These are phyloP conservation scores for Calonectria pseudoreteaudii DNA, from an alignment of 2,329 filamentous ascomycete species.

Conservation along the genomic window DNA sequence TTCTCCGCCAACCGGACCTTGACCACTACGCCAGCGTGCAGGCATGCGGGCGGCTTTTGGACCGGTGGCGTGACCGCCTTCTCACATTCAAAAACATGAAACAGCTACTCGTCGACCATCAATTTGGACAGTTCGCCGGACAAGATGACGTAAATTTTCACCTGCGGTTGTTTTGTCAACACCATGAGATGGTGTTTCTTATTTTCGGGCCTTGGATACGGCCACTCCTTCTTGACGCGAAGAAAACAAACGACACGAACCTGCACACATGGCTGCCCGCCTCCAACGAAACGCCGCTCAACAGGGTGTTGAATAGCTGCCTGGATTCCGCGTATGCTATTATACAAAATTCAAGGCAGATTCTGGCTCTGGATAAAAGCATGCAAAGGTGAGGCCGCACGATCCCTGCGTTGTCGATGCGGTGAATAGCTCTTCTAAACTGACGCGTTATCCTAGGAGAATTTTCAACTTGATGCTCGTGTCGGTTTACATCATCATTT, in stretches of 20 bases:
- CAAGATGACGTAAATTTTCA: neutral
- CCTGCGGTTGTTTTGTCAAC: neutral
- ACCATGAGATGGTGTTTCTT: neutral
- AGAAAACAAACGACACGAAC: too few species aligned
- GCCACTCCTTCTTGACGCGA: neutral
- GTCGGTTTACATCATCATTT: neutral
- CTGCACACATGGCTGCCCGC: neutral
- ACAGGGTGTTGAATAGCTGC: neutral
- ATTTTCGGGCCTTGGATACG: neutral
- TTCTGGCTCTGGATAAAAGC: neutral
- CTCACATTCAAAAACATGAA: neutral
- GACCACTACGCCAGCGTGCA: neutral
- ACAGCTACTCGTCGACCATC: neutral
- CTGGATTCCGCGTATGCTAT: neutral
- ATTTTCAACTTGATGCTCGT: neutral
- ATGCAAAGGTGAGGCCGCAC: neutral
- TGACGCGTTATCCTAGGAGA: neutral
- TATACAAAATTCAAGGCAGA: neutral
- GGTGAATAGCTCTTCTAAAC: neutral
- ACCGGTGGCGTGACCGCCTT: neutral
- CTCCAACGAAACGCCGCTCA: neutral
- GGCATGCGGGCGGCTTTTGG: neutral
- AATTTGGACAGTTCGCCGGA: neutral
- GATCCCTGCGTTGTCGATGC: neutral
- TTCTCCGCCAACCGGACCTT: neutral